Evolutionary conservation across 352 stramenopile genomes (phyloP), one percentile per base, ranked within the genome.

Genomic region (Peronospora destructor): DNA sequence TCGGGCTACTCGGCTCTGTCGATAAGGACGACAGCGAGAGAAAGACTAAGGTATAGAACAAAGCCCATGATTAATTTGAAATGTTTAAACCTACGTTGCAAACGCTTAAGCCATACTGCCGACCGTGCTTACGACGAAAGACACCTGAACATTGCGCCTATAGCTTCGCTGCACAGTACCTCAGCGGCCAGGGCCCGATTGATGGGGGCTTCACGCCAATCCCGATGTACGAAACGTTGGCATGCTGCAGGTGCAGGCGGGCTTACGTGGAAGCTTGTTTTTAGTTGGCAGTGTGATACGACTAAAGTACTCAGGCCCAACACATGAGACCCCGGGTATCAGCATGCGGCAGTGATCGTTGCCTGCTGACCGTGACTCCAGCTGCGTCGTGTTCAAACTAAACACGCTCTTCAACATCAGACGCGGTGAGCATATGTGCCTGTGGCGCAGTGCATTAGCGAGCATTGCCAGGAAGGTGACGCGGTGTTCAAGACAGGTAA

Each of bases 381-480:
- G 32, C 0, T 42, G 60, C 21, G 61, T 54, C 0, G 53, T 84
- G 29, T 85, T 71, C 56, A 77, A n/a, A 84, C 64, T 87, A 25
- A 85, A 87, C 62, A 87, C 73, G 6, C 76, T 84, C 56, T 87
- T 66, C 57, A 71, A 87, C 49, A 81, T 84, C 51, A 66, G 45
- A 21, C 59, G 55, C 12, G 71, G 76, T 8, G 73, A 87, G 28
- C 68, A 17, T 76, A 73, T 0, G 23, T 71, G 43, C 49, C 85
- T 9, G 69, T 87, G 1, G 60, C 73, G 1, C 38, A 69, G 8
- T 66, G 72, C 7, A 45, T 84, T 34, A 54, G 53, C 4, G 13
- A 61, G 23, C 68, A 56, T 32, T 86, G 76, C 32, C 21, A 78
- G 35, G 25, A 49, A 0, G 62, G 43, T 7, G 74, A 88, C 57